Conservation (phyloP, 225 moss, liverwort and hornwort species). For the Climacium dendroides region DNA sequence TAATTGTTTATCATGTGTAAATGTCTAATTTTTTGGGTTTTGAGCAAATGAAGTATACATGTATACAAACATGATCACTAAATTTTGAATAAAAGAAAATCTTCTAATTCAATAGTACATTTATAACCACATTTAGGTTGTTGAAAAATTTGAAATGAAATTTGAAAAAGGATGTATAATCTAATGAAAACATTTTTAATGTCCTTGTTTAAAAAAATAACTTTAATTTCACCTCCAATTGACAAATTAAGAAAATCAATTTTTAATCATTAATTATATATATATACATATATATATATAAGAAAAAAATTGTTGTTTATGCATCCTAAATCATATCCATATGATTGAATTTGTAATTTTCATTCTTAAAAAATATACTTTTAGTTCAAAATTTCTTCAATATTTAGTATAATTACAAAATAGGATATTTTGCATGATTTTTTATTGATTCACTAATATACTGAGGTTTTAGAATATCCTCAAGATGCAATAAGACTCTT, state of each 20-base stretch:
- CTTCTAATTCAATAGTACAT: accelerated
- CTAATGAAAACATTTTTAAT: background rate
- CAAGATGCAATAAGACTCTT: background rate
- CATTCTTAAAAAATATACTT: background rate
- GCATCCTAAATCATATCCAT: background rate
- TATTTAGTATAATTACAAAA: background rate
- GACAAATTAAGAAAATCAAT: accelerated
- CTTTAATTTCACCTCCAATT: too few species aligned
- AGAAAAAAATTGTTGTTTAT: background rate
- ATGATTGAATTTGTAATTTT: background rate
- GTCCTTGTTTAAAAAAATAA: background rate
- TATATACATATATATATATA: too few species aligned
- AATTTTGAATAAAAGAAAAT: background rate
- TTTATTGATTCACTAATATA: background rate
- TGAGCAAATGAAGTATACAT: background rate
- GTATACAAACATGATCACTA: background rate
- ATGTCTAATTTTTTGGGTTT: background rate
- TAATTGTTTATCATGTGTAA: background rate
- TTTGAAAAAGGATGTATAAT: accelerated
- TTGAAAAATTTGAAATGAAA: background rate
- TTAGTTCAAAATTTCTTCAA: too few species aligned
- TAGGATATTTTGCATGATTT: background rate
- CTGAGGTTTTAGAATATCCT: background rate
- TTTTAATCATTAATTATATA: background rate
- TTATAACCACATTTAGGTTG: background rate